A percentile compares a stretch with the other conserved stretches of the same genome.
phyloP scores from a whole-genome alignment of 2,329 filamentous ascomycete genomes.

The Pestalotiopsis sp. region DNA sequence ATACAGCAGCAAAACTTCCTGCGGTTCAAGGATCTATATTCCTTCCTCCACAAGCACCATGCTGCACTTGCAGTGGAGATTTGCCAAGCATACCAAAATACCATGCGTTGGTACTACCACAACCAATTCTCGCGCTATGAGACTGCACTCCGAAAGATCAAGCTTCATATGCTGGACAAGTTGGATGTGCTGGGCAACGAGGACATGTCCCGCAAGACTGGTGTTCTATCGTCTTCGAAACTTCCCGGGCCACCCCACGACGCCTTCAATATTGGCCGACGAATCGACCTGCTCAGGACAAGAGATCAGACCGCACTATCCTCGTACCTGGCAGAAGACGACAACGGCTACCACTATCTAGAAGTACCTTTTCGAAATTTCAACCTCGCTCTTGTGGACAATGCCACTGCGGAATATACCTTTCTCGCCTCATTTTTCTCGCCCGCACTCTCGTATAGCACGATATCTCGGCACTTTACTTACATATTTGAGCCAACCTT shows the following conservation, averaged over 20 bases:
- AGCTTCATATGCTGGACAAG: slow-evolving; percentile 80
- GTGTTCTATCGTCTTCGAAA: slow-evolving; percentile 55
- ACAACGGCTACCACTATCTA: slow-evolving; percentile 81
- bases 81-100: slow-evolving; percentile 91
- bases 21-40: slow-evolving; percentile 84
- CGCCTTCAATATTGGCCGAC: slow-evolving; percentile 84
- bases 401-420: slow-evolving; percentile 91
- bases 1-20: slow-evolving; percentile 93
- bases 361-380: slow-evolving; percentile 93
- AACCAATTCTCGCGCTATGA: slow-evolving; percentile 91
- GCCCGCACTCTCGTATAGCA: slow-evolving; percentile 72
- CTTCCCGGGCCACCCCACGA: slow-evolving; percentile 70
- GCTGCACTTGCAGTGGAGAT: slow-evolving; percentile 86
- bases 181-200: slow-evolving; percentile 84
- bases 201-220: slow-evolving; percentile 66
- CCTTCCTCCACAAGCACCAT: slow-evolving; percentile 83
- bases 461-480: slow-evolving; percentile 80
- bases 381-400: slow-evolving; percentile 91
- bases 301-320: slow-evolving; percentile 76
- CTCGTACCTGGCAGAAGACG: slow-evolving; percentile 89
- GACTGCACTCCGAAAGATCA: slow-evolving; percentile 81
- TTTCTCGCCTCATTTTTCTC: slow-evolving; percentile 92
- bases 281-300: slow-evolving; percentile 79
- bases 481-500: slow-evolving; percentile 92
- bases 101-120: slow-evolving; percentile 97